These are phyloP conservation scores for Daldinia grandis DNA, from an alignment of 495 filamentous ascomycete species.

Conservation along the genomic window DNA sequence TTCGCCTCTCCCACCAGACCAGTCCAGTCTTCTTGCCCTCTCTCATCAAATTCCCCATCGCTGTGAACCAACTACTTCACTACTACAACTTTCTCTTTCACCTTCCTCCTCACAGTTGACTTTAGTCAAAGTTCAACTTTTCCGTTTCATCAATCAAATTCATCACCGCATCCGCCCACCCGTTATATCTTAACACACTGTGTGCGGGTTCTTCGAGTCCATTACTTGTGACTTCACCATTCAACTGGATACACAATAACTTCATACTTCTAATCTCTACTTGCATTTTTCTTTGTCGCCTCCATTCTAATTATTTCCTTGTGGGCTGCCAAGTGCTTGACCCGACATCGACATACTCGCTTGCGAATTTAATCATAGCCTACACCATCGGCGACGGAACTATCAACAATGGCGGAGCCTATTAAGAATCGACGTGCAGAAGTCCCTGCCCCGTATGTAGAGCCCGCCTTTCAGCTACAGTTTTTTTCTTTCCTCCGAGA, in stretches of 20 bases:
- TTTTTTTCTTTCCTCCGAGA: slow-evolving; percentile 19
- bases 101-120: slow-evolving; percentile 33
- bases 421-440: slow-evolving; percentile 48
- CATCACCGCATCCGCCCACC: slow-evolving; percentile 10
- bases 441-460: slow-evolving; percentile 44
- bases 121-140: slow-evolving; percentile 37
- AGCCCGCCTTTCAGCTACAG: slow-evolving; percentile 7
- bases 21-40: slow-evolving; percentile 39
- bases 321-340: slow-evolving; percentile 22
- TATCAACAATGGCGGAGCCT: slow-evolving; percentile 47
- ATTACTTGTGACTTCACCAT: slow-evolving; percentile 28
- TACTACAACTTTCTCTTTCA: slow-evolving; percentile 31
- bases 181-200: slow-evolving; percentile 11
- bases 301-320: slow-evolving; percentile 18
- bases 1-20: slow-evolving; percentile 45
- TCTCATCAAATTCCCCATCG: slow-evolving; percentile 43
- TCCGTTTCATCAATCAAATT: slow-evolving; percentile 29
- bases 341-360: slow-evolving; percentile 13
- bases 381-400: slow-evolving; percentile 14
- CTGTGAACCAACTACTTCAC: slow-evolving; percentile 34
- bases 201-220: slow-evolving; percentile 17
- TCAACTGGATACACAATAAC: slow-evolving; percentile 26
- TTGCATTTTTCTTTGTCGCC: slow-evolving; percentile 28
- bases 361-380: slow-evolving; percentile 17
- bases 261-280: slow-evolving; percentile 18